Base-by-base conservation (phyloP, 441 rosid genomes). In the Jatropha multifida region DNA sequence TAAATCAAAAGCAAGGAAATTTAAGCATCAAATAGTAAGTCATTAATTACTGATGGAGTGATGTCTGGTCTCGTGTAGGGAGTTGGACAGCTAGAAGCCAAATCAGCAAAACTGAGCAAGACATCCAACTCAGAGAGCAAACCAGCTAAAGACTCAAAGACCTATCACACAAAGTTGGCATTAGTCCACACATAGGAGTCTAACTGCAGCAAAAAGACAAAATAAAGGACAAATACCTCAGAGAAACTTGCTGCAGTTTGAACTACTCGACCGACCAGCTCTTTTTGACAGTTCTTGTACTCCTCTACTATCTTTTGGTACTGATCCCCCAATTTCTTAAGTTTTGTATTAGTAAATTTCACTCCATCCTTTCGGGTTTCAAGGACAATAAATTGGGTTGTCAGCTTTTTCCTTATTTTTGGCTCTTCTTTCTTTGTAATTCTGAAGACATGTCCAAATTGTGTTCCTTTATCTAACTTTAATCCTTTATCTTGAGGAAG, bases 351-450 rank as follows among this genome's bases (percentile, higher is more conserved):
- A 12, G 99, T 96, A 76, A 96, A 96, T 83, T 96, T 96, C 74
- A 96, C 98, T 65, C 99, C 99, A 80, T 96, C 99, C 83, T 96
- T 96, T 27, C 99, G 90, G 14, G 99, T 96, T 87, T 96, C 99
- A 55, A 96, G 93, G 77, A 96, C 90, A 74, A 94, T 80, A 86
- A 89, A 96, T 75, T 92, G 97, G 81, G 91, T 81, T 13, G 90
- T 86, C 76, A 96, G 93, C 86, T 89, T 92, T 83, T 92, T 94
- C 86, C 99, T 88, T 76, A 96, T 83, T 84, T 94, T 96, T 44
- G 96, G 99, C 82, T 96, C 99, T 82, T 96, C 99, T 88, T 92
- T 96, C 89, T 96, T 94, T 58, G 99, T 94, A 74, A 96, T 94
- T 85, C 97, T 88, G 83, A 96, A 96, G 69, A 92, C 97, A 89